Base-by-base conservation (phyloP, 371 early-diverging fungal species). In the Apophysomyces variabilis region DNA sequence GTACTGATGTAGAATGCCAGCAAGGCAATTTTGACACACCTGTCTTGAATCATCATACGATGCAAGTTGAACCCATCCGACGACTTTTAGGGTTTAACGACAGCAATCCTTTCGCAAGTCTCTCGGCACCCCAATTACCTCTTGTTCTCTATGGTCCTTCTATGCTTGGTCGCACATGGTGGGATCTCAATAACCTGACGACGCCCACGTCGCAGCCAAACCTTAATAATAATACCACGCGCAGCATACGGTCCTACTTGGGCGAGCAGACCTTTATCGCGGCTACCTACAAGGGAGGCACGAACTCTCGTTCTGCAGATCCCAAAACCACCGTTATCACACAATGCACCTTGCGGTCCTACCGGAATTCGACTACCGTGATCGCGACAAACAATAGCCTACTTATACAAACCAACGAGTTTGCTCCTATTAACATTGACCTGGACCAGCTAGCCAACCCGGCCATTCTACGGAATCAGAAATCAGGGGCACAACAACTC, bases 261-360 rank as follows among this genome's bases (percentile, higher is more conserved):
- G 68, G 64, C 11, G 63, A 62, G 1, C 68, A 68, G n/a, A 26
- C 46, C 4, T 59, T 68, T 39, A 64, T 68, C 0, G 12, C 63
- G 4, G 46, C 63, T 1, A 46, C 47, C 43, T 14, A 47, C 38
- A 50, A 47, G 26, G 63, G 57, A 4, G 38, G 57, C 1, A 3
- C 41, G 26, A 35, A 0, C 35, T 5, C 13, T 16, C 11, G 14
- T 8, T 11, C 32, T 26, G 14, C 47, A 5, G 43, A 38, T 7
- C n/a, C 32, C 3, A 18, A 9, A 0, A 41, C 32, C 11, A n/a
- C 50, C n/a, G 36, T 39, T 1, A 54, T 68, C 7, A 38, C 36
- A 1, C 57, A 68, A 63, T 68, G 69, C 26, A 58, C 57, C 6
- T 45, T 68, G 12, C 44, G 32, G 1, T n/a, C 69, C 39, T 57